These are phyloP conservation scores for Solanum paucissectum DNA, from an alignment of 257 asterid genomes.

Conservation along the genomic window DNA sequence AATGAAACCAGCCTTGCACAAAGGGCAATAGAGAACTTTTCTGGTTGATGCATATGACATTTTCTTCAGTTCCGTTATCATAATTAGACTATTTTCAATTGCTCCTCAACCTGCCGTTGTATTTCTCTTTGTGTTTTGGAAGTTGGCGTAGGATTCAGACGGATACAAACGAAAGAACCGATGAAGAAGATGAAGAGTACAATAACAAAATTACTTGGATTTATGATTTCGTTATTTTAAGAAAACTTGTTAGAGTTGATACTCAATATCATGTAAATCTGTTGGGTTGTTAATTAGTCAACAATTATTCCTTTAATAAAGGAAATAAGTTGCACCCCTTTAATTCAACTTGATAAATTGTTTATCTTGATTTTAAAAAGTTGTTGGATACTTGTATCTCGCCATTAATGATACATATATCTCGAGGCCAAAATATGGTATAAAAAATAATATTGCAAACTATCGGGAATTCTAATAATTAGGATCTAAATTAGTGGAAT, in stretches of 20 bases:
- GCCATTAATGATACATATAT: too few species aligned
- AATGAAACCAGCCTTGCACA: slow-evolving; percentile 61
- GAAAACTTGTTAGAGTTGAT: not conserved
- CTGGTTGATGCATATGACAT: not conserved
- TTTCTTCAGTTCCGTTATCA: not conserved
- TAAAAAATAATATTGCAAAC: too few species aligned
- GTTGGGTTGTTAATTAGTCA: not conserved
- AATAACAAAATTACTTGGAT: not conserved
- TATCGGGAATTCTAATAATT: too few species aligned
- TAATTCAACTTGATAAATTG: too few species aligned
- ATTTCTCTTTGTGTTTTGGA: not conserved
- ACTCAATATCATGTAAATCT: not conserved
- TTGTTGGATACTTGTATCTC: too few species aligned
- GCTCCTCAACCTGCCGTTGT: not conserved
- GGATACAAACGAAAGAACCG: too few species aligned
- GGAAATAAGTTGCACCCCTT: not conserved
- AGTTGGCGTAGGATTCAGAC: not conserved
- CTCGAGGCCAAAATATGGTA: too few species aligned
- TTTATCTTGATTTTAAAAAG: too few species aligned
- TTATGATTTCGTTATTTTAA: too few species aligned
- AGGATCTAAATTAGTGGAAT: too few species aligned
- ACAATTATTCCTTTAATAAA: too few species aligned
- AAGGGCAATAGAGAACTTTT: slow-evolving; percentile 54
- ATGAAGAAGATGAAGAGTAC: not conserved
- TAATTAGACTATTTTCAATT: not conserved